phyloP scores from a whole-genome alignment of 768 basidiomycete genomes.

The Calocera cornea region DNA sequence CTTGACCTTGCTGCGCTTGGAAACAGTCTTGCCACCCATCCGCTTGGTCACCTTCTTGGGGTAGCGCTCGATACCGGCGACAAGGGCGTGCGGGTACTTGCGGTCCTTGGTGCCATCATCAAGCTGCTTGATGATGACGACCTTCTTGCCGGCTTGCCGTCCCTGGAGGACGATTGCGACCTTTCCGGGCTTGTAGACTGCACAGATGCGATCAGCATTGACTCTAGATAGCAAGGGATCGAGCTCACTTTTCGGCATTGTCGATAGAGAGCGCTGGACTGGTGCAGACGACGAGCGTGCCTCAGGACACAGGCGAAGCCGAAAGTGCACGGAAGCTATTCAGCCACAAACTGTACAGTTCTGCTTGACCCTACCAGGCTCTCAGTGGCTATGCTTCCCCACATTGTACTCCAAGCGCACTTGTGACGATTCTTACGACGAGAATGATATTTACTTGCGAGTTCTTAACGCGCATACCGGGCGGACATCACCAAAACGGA shows the following conservation, averaged over 20 bases:
- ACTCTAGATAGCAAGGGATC: neutral
- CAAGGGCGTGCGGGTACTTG: constrained; percentile 94
- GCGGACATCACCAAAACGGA: no score
- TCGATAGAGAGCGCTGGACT: constrained; percentile 9
- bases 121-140: constrained; percentile 93
- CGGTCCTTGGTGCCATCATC: constrained; percentile 96
- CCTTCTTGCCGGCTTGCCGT: constrained; percentile 98
- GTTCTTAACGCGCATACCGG: no score
- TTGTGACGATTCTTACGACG: no score
- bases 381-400: neutral
- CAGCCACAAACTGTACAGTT: constrained; percentile 5
- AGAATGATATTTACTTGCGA: no score
- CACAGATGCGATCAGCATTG: neutral
- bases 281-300: neutral
- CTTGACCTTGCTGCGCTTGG: constrained; percentile 91
- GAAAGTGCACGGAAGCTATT: constrained; percentile 2
- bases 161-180: constrained; percentile 96
- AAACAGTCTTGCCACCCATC: constrained; percentile 93
- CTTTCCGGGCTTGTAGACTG: constrained; percentile 95
- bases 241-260: constrained; percentile 16
- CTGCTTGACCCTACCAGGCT: neutral
- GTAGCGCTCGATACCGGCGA: constrained; percentile 96
- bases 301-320: neutral
- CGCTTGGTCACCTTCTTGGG: constrained; percentile 93
- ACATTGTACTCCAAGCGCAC: neutral